Evolutionary conservation across 345 rosid species (phyloP).

Genomic region (Eucalyptus sp.): DNA sequence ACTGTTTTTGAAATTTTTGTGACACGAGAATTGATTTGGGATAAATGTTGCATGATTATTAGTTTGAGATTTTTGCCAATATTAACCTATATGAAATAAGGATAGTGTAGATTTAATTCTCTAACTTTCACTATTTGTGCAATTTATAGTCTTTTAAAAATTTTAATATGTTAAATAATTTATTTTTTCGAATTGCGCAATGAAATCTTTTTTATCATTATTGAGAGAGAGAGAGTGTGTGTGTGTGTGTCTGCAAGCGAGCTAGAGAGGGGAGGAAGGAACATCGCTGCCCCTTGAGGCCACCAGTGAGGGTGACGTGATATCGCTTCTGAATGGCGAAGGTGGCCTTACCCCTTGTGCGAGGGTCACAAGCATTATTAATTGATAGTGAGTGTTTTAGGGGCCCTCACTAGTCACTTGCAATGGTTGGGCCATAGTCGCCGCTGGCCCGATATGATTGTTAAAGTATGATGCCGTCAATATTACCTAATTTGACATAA

Average conservation of each 20-base stretch:
- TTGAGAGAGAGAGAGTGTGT: not conserved
- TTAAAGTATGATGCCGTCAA: not conserved
- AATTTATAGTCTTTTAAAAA: not conserved
- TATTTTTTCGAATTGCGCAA: not conserved
- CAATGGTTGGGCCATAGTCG: not conserved
- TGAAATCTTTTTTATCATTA: too few species aligned
- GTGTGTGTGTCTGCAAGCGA: too few species aligned
- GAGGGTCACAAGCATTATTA: not conserved
- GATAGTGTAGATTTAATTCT: not conserved
- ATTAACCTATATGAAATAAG: not conserved
- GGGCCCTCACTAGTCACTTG: not conserved
- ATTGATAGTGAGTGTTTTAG: not conserved
- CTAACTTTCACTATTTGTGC: not conserved
- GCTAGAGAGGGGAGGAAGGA: too few species aligned
- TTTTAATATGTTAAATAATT: too few species aligned
- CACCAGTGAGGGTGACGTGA: not conserved
- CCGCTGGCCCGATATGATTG: not conserved
- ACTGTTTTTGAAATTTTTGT: not conserved
- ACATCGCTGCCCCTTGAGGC: not conserved
- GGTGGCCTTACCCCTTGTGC: not conserved
- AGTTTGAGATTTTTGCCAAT: not conserved
- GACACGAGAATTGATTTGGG: not conserved
- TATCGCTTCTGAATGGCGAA: not conserved
- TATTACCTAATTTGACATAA: not conserved
- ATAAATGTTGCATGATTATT: not conserved